Conservation (phyloP, 1,284 basidiomycete genomes). For the Cutaneotrichosporon cutaneum region DNA sequence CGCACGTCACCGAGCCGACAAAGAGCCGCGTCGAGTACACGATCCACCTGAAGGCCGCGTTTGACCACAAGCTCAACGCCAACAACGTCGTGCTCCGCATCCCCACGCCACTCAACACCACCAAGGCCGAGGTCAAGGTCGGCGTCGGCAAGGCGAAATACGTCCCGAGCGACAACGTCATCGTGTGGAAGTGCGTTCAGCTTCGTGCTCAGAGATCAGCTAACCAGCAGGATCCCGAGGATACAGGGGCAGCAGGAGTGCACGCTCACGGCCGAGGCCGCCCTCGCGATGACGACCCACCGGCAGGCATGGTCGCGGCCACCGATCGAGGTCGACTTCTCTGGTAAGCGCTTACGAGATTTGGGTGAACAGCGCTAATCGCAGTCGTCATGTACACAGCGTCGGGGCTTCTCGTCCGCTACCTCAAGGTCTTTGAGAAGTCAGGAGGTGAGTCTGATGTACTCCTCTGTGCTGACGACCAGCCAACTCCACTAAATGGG, state of each 20-base stretch:
- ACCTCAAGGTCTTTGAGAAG: conserved; percentile 98
- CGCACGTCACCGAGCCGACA: conserved; percentile 88
- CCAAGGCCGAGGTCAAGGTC: conserved; percentile 86
- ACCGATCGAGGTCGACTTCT: conserved; percentile 95
- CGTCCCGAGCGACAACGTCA: conserved; percentile 87
- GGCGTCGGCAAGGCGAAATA: conserved; percentile 95
- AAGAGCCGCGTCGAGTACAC: conserved; percentile 90
- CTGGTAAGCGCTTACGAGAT: conserved; percentile 33
- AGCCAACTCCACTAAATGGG: conserved; percentile 68
- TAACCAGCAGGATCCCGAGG: conserved; percentile 69
- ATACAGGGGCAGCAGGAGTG: conserved; percentile 91
- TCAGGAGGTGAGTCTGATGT: conserved; percentile 56
- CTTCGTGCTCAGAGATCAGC: background rate
- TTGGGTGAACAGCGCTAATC: background rate
- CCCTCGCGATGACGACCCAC: conserved; percentile 78
- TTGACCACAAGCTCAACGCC: conserved; percentile 86
- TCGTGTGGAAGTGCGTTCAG: conserved; percentile 87
- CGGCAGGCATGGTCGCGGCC: conserved; percentile 95
- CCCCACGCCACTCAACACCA: conserved; percentile 93
- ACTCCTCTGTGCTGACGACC: background rate
- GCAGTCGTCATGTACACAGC: conserved; percentile 98
- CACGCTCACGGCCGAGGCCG: conserved; percentile 79
- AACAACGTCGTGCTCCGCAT: conserved; percentile 90
- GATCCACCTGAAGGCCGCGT: conserved; percentile 82
- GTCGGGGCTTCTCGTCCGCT: conserved; percentile 91